These are phyloP conservation scores for Davidsoniella virescens DNA, from an alignment of 2,329 filamentous ascomycete species.

Conservation along the genomic window DNA sequence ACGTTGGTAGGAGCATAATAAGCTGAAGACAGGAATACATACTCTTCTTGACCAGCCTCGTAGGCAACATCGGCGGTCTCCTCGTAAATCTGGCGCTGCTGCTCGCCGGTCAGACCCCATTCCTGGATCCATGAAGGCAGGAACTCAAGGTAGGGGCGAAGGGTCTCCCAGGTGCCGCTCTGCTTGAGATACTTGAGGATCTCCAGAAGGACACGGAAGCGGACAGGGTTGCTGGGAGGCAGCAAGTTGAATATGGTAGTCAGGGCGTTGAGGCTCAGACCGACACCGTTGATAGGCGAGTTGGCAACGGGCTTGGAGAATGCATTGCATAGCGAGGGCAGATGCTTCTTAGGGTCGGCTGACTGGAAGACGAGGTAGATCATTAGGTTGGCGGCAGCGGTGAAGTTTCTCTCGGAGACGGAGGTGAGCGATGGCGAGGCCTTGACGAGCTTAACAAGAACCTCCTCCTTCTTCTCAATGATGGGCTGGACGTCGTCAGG, in stretches of 20 bases:
- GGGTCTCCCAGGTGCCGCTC: conserved; percentile 62
- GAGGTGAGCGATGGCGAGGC: conserved; percentile 63
- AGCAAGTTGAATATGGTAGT: conserved; percentile 96
- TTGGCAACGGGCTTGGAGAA: conserved; percentile 74
- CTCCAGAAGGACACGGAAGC: conserved; percentile 80
- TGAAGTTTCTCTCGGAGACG: conserved; percentile 91
- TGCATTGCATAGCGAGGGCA: conserved; percentile 77
- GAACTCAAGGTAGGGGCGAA: conserved; percentile 70
- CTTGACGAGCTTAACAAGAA: conserved; percentile 75
- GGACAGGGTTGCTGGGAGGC: conserved; percentile 54
- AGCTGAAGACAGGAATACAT: conserved; percentile 24
- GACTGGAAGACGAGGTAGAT: conserved; percentile 84
- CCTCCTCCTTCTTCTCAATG: conserved; percentile 60
- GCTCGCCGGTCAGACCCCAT: conserved; percentile 72
- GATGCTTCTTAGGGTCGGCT: conserved; percentile 67
- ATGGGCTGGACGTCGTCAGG: conserved; percentile 63
- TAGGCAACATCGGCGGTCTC: conserved; percentile 67
- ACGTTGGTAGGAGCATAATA: not conserved
- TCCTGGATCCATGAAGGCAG: conserved; percentile 65
- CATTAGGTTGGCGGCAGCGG: conserved; percentile 89
- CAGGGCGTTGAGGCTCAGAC: conserved; percentile 75
- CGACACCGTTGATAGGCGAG: conserved; percentile 69
- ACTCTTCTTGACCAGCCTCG: conserved; percentile 61
- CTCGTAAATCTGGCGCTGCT: conserved; percentile 70
- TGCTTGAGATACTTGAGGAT: conserved; percentile 70